phyloP scores from a whole-genome alignment of 176 grass and related monocot species.

The Triticum timopheevii region DNA sequence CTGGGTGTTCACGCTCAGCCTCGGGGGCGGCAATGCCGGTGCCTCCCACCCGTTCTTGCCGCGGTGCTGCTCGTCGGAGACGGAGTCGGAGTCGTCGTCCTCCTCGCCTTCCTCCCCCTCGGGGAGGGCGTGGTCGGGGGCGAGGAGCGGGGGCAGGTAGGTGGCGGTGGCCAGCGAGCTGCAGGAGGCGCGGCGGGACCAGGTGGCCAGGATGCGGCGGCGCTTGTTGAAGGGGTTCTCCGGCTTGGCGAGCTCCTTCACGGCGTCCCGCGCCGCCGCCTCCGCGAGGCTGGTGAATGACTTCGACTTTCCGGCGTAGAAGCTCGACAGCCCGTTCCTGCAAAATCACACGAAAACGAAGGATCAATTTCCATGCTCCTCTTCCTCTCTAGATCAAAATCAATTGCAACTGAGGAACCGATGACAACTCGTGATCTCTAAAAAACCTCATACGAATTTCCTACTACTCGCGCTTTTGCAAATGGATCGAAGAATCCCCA shows the following conservation, averaged over 20 bases:
- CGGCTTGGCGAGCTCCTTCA: constrained; percentile 67
- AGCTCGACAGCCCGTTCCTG: constrained; percentile 78
- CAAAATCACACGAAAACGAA: not conserved
- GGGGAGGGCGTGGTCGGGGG: constrained; percentile 41
- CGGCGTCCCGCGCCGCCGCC: constrained; percentile 33
- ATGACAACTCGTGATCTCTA: not conserved
- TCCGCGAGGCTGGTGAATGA: constrained; percentile 74
- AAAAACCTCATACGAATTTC: not conserved
- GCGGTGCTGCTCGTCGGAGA: constrained; percentile 1
- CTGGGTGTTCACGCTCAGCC: constrained; percentile 3
- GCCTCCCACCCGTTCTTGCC: constrained; percentile 41
- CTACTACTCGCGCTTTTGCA: not conserved
- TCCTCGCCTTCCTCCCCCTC: constrained; percentile 59
- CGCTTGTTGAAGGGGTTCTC: constrained; percentile 94
- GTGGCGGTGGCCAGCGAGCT: constrained; percentile 52
- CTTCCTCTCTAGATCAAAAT: not conserved
- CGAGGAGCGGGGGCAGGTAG: constrained; percentile 47
- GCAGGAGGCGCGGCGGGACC: constrained; percentile 67
- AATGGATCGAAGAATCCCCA: not conserved
- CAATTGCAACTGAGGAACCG: not conserved
- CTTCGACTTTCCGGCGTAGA: constrained; percentile 82
- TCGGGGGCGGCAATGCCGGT: constrained; percentile 45
- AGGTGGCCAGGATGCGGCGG: constrained; percentile 58
- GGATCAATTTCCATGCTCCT: not conserved
- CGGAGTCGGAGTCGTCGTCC: constrained; percentile 36